A percentile compares a stretch with the other conserved stretches of the same genome.
These are phyloP conservation scores for Aurantiochytrium sp. DNA, from an alignment of 108 stramenopile genomes.

Conservation along the genomic window DNA sequence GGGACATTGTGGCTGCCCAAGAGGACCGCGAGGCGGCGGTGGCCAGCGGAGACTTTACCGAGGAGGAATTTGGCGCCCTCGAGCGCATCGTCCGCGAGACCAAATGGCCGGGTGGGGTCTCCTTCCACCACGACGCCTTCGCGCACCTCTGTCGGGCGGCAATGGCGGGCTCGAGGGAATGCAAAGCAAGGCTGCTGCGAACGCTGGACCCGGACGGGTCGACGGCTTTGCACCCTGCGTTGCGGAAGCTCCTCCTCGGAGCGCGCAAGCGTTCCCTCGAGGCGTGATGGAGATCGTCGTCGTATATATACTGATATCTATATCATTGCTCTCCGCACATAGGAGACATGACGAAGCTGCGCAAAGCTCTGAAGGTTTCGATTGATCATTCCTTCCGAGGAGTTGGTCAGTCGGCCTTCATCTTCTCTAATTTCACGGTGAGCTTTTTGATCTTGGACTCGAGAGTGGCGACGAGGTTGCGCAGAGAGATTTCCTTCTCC, in stretches of 20 bases:
- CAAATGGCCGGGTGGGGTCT: neutral
- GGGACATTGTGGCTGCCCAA: neutral
- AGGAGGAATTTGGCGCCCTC: neutral
- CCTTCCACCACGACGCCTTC: neutral
- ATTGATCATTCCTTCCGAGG: no score
- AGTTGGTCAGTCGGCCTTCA: neutral
- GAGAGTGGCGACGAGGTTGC: neutral
- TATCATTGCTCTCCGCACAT: no score
- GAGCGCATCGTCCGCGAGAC: neutral
- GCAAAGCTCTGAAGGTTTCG: no score
- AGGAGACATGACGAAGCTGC: no score
- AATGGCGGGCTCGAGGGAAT: neutral
- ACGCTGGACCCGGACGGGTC: neutral
- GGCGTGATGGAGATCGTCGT: no score
- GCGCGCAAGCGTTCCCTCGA: no score
- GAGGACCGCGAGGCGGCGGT: neutral
- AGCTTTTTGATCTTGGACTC: slow-evolving; percentile 1
- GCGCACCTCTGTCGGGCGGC: neutral
- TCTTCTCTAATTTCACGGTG: neutral
- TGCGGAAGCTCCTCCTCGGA: neutral
- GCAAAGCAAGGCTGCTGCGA: neutral
- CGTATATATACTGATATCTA: no score
- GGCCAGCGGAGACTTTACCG: neutral
- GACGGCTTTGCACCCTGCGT: neutral
- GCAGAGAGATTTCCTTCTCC: slow-evolving; percentile 12